These are phyloP conservation scores for Paramecium biaurelia DNA, from an alignment of 73 alveolate species.

Conservation along the genomic window DNA sequence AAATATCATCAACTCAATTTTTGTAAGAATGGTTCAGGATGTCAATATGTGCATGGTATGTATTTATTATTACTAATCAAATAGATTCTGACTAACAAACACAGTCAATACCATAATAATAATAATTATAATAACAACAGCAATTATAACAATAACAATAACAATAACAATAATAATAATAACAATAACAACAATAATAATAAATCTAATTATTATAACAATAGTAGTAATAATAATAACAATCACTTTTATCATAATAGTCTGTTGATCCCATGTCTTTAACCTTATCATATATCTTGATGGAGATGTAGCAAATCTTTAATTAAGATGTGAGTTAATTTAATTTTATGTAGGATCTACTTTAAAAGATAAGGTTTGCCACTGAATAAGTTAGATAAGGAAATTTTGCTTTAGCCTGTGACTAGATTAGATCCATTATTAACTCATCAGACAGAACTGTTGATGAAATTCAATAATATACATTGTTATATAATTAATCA, in stretches of 20 bases:
- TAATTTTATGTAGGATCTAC: not conserved
- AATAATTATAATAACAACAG: not conserved
- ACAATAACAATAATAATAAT: not conserved
- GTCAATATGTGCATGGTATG: conserved; percentile 48
- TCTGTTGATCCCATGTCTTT: not conserved
- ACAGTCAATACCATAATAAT: not conserved
- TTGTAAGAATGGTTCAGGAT: conserved; percentile 44
- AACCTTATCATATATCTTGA: not conserved
- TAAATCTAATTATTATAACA: not conserved
- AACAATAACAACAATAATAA: not conserved
- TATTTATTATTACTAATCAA: not conserved
- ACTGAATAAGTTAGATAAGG: not conserved
- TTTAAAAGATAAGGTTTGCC: not conserved
- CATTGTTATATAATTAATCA: not conserved
- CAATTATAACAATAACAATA: not conserved
- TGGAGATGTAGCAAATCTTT: not conserved
- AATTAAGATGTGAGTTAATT: not conserved
- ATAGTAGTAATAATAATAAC: not conserved
- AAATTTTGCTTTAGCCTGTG: not conserved
- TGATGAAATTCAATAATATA: not conserved
- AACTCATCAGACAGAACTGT: conserved; percentile 6
- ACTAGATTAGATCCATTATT: not conserved
- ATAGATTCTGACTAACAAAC: not conserved
- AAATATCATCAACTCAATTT: conserved; percentile 20
- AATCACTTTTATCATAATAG: too few relatives aligned